A percentile compares a stretch with the other conserved stretches of the same genome.
Evolutionary conservation across 331 rosid species (phyloP).

Genomic region (Malus hybrid): DNA sequence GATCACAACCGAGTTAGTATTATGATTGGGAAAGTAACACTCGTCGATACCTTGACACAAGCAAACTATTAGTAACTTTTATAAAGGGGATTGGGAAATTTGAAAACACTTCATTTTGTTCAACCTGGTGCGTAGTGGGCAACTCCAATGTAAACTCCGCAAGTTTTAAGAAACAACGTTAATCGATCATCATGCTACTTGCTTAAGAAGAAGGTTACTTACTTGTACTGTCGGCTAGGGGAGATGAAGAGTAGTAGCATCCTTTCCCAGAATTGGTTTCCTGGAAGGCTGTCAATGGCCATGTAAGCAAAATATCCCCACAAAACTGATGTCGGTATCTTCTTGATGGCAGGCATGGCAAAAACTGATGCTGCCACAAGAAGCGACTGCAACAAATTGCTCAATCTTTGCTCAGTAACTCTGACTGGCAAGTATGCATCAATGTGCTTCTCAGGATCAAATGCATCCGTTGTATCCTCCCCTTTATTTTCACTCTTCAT

Average conservation of each 20-base stretch:
- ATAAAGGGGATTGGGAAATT: background rate
- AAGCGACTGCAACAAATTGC: slow-evolving; percentile 75
- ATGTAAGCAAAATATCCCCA: slow-evolving; percentile 94
- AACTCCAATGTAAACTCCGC: background rate
- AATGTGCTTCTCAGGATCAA: slow-evolving; percentile 74
- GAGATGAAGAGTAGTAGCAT: slow-evolving; percentile 50
- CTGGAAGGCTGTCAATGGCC: slow-evolving; percentile 94
- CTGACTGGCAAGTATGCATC: slow-evolving; percentile 67
- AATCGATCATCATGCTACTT: background rate
- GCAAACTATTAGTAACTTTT: background rate
- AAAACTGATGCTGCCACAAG: slow-evolving; percentile 69
- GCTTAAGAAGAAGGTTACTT: slow-evolving; percentile 12
- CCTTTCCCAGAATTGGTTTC: slow-evolving; percentile 94
- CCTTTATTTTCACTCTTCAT: slow-evolving; percentile 38
- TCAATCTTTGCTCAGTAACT: slow-evolving; percentile 88
- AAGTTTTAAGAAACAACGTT: background rate
- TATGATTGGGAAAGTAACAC: background rate
- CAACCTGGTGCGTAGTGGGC: background rate
- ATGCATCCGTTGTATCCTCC: slow-evolving; percentile 22
- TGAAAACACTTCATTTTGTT: background rate
- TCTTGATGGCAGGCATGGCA: slow-evolving; percentile 68
- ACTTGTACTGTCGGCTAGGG: slow-evolving; percentile 66
- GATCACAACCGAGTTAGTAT: background rate
- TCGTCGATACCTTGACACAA: background rate
- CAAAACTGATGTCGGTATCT: slow-evolving; percentile 77